Evolutionary conservation across 2,329 filamentous ascomycete species (phyloP).

Genomic region (Cordyceps javanica): DNA sequence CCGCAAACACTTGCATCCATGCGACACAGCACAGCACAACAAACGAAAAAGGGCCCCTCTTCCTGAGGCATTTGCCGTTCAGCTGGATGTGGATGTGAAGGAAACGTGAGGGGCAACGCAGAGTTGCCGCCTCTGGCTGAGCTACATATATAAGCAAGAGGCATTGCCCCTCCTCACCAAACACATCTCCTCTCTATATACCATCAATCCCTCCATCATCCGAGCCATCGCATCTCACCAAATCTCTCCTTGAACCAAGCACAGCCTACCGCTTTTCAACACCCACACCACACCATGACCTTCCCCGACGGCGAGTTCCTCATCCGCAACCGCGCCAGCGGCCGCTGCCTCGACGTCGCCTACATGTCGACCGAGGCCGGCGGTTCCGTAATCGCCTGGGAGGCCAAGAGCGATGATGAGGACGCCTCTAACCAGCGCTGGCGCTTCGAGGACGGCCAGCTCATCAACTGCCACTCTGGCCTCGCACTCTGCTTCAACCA

Average conservation of each 20-base stretch:
- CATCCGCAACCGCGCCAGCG: constrained; percentile 1
- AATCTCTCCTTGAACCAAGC: background rate
- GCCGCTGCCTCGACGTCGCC: background rate
- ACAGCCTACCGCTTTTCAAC: background rate
- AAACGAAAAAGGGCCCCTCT: background rate
- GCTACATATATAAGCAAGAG: background rate
- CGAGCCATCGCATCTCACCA: background rate
- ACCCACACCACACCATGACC: background rate
- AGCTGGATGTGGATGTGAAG: background rate
- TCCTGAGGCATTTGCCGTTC: background rate
- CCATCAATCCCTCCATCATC: background rate
- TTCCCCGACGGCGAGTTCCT: constrained; percentile 4
- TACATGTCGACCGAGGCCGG: background rate
- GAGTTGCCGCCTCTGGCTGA: background rate
- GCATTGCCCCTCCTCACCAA: background rate
- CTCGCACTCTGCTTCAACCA: background rate
- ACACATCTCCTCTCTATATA: background rate
- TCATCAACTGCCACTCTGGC: constrained; percentile 1
- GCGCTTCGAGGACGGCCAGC: background rate
- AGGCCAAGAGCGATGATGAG: background rate
- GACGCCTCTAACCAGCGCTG: constrained; percentile 5
- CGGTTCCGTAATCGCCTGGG: background rate
- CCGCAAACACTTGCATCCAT: background rate
- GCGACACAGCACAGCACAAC: background rate
- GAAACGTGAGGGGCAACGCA: background rate